Percentiles rank a stretch among this genome's conserved stretches.
Evolutionary conservation across 78 protist genomes (phyloP).

Genomic region (Dictyostelium brefeldianum): DNA sequence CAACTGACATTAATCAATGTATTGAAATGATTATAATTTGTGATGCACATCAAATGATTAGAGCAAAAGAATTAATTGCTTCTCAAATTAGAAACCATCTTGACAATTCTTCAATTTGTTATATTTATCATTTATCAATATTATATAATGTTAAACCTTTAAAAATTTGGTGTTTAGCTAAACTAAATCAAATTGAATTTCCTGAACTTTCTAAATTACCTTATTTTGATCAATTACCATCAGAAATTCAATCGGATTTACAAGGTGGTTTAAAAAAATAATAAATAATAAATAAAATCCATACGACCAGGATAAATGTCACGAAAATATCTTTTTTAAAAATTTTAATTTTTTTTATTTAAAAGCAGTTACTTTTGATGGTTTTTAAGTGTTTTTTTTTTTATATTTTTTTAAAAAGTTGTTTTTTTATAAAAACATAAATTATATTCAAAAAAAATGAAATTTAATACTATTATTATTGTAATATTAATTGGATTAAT

Average conservation of each 20-base stretch:
- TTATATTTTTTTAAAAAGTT: too few species aligned
- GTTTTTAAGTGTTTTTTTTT: too few species aligned
- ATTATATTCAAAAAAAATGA: background rate
- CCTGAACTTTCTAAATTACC: too few species aligned
- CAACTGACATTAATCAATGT: constrained; percentile 35
- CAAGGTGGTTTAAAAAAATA: too few species aligned
- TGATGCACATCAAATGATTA: constrained; percentile 37
- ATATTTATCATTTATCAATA: constrained; percentile 25
- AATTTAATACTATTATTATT: background rate
- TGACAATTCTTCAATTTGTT: background rate
- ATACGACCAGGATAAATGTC: too few species aligned
- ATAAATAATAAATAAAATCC: too few species aligned
- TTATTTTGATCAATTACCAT: too few species aligned
- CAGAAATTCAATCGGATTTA: too few species aligned
- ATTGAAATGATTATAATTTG: constrained; percentile 7
- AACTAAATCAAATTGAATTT: background rate
- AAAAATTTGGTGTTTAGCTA: constrained; percentile 30
- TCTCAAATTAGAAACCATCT: background rate
- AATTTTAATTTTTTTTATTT: too few species aligned
- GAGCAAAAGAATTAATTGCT: constrained; percentile 44
- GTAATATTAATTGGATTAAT: constrained; percentile 2
- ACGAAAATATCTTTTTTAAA: too few species aligned
- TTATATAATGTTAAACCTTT: constrained; percentile 6
- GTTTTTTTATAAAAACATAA: too few species aligned
- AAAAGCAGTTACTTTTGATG: too few species aligned